Percentiles rank a stretch among this genome's conserved stretches.
phyloP scores from a whole-genome alignment of 2,329 filamentous ascomycete genomes.

The Paecilomyces fulvus region DNA sequence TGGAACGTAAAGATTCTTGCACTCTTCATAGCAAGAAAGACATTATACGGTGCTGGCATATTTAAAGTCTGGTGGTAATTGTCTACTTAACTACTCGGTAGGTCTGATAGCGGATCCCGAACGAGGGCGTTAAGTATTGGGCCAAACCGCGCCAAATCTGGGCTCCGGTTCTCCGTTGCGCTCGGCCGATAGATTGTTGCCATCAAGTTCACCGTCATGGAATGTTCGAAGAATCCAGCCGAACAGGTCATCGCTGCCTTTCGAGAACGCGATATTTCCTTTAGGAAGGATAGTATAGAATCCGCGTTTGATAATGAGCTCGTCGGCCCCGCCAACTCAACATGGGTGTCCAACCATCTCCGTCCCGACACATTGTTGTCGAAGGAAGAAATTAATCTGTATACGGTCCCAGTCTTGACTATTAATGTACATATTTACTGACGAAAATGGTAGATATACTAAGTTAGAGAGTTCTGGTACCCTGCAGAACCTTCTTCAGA shows the following conservation, averaged over 20 bases:
- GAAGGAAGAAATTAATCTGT: slow-evolving; percentile 31
- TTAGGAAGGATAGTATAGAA: slow-evolving; percentile 20
- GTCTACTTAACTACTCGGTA: not conserved
- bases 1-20: not conserved
- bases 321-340: slow-evolving; percentile 10
- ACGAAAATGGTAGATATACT: slow-evolving; percentile 18
- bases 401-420: slow-evolving; percentile 4
- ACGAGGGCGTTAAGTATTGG: not conserved
- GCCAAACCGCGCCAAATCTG: not conserved
- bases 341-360: slow-evolving; percentile 27
- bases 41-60: not conserved
- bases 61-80: not conserved
- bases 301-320: slow-evolving; percentile 16
- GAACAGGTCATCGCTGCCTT: slow-evolving; percentile 16
- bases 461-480: slow-evolving; percentile 24
- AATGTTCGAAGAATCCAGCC: not conserved
- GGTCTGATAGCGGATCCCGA: not conserved
- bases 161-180: not conserved
- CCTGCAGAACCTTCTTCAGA: slow-evolving; percentile 19
- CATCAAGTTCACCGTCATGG: not conserved
- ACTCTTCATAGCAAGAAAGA: not conserved
- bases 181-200: not conserved
- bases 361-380: slow-evolving; percentile 28
- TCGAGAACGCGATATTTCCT: slow-evolving; percentile 20
- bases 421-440: not conserved